Evolutionary conservation across 768 basidiomycete species (phyloP).

Genomic region (Strobilomyces echinocephalus): DNA sequence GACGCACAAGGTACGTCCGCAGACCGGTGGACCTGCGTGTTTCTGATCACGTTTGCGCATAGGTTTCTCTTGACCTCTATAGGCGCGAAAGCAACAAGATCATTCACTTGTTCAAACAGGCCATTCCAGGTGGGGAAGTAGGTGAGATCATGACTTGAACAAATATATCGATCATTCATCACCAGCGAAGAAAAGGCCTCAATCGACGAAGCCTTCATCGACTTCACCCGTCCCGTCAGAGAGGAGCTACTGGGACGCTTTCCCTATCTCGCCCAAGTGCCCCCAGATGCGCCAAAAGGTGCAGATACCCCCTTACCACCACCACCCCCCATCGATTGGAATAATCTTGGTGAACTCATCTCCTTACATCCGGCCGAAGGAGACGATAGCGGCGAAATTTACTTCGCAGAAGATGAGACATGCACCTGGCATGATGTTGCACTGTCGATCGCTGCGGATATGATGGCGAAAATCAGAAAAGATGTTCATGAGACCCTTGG

Average conservation of each 20-base stretch:
- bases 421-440: slow-evolving; percentile 91
- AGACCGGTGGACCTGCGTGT: not conserved
- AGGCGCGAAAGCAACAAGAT: slow-evolving; percentile 88
- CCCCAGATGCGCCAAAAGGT: slow-evolving; percentile 62
- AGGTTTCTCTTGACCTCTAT: slow-evolving; percentile 94
- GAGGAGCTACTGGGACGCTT: slow-evolving; percentile 67
- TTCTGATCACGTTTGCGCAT: not conserved
- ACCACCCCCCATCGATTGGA: slow-evolving; percentile 64
- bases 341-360: slow-evolving; percentile 54
- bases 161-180: not conserved
- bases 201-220: slow-evolving; percentile 95
- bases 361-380: slow-evolving; percentile 41
- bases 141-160: slow-evolving; percentile 42
- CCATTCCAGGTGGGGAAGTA: slow-evolving; percentile 74
- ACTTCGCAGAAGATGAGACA: slow-evolving; percentile 28
- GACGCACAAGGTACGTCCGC: slow-evolving; percentile 77
- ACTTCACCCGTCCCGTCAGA: slow-evolving; percentile 80
- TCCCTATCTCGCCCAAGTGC: slow-evolving; percentile 70
- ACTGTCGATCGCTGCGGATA: slow-evolving; percentile 79
- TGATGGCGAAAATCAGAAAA: slow-evolving; percentile 72
- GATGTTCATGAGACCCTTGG: slow-evolving; percentile 68
- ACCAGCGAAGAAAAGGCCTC: slow-evolving; percentile 80
- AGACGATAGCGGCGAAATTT: slow-evolving; percentile 15
- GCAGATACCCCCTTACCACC: slow-evolving; percentile 74
- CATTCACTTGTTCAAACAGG: slow-evolving; percentile 73